Evolutionary conservation across 2,329 filamentous ascomycete genomes (phyloP).

Genomic region (Graphilbum sp.): DNA sequence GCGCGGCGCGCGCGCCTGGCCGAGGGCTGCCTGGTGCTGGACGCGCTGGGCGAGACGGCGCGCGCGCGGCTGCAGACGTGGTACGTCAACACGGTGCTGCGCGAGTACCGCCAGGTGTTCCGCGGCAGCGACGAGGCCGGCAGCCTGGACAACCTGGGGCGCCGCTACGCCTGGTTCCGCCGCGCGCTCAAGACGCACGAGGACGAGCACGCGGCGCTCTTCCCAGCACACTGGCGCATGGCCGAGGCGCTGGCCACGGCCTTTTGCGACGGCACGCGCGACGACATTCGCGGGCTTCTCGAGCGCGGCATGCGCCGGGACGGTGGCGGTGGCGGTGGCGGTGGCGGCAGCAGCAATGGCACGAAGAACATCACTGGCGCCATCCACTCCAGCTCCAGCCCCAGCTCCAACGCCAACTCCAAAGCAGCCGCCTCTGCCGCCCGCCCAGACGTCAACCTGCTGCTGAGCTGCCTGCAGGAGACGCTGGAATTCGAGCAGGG

Average conservation of each 20-base stretch:
- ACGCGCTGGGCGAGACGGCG: constrained; percentile 80
- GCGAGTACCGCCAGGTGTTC: constrained; percentile 93
- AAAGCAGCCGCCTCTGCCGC: too few relatives aligned
- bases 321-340: constrained; percentile 31
- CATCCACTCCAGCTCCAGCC: too few relatives aligned
- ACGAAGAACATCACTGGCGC: too few relatives aligned
- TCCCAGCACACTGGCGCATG: constrained; percentile 76
- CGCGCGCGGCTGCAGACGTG: constrained; percentile 71
- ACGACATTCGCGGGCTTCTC: constrained; percentile 88
- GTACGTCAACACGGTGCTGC: constrained; percentile 95
- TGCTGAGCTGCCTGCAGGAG: constrained; percentile 33
- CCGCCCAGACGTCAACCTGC: constrained; percentile 27
- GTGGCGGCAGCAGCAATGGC: background rate
- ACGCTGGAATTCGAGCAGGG: constrained; percentile 94
- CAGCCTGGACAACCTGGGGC: constrained; percentile 87
- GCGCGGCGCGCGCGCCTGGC: constrained; percentile 53
- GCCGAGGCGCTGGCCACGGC: constrained; percentile 79
- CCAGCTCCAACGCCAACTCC: too few relatives aligned
- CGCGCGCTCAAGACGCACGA: constrained; percentile 93
- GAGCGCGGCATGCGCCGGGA: constrained; percentile 69
- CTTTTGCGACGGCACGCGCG: constrained; percentile 88
- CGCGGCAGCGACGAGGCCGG: constrained; percentile 92
- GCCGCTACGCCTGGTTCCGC: constrained; percentile 91
- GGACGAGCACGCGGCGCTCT: constrained; percentile 76
- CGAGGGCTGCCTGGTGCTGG: constrained; percentile 87